Conservation (phyloP, 176 grass and related monocot species). For the Pontederia paniculata region DNA sequence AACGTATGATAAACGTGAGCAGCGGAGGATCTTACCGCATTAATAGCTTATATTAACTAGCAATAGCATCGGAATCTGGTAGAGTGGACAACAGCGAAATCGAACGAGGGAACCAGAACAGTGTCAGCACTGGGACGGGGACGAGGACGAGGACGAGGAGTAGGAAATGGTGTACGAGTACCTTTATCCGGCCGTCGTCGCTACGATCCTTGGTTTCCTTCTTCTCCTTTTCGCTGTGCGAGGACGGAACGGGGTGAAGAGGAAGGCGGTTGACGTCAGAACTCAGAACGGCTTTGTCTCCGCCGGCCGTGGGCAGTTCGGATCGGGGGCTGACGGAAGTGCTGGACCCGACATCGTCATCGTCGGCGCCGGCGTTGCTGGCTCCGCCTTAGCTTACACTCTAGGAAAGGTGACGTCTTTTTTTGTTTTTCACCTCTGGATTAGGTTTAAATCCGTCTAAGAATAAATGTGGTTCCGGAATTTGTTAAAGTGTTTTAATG, state of each 20-base stretch:
- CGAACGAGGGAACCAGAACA: no score
- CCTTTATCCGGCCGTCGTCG: constrained; percentile 22
- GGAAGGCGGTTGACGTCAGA: neutral
- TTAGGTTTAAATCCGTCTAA: no score
- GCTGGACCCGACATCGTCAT: constrained; percentile 56
- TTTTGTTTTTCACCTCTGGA: no score
- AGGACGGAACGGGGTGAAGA: neutral
- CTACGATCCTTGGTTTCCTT: constrained; percentile 35
- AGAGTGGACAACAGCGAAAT: no score
- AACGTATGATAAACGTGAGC: no score
- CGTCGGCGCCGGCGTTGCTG: constrained; percentile 82
- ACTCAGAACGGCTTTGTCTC: neutral
- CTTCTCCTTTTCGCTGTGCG: constrained; percentile 11
- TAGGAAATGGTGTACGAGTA: constrained; percentile 8
- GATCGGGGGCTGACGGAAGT: neutral
- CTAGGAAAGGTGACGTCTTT: constrained; percentile 49
- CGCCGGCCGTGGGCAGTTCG: neutral
- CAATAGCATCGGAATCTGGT: no score
- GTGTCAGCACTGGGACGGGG: no score
- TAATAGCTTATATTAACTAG: no score
- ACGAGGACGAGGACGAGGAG: neutral
- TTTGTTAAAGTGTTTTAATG: no score
- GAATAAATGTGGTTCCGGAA: no score
- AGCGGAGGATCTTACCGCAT: no score
- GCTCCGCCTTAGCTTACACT: constrained; percentile 81